These are phyloP conservation scores for Mucuna pruriens DNA, from an alignment of 306 rosid species.

Conservation along the genomic window DNA sequence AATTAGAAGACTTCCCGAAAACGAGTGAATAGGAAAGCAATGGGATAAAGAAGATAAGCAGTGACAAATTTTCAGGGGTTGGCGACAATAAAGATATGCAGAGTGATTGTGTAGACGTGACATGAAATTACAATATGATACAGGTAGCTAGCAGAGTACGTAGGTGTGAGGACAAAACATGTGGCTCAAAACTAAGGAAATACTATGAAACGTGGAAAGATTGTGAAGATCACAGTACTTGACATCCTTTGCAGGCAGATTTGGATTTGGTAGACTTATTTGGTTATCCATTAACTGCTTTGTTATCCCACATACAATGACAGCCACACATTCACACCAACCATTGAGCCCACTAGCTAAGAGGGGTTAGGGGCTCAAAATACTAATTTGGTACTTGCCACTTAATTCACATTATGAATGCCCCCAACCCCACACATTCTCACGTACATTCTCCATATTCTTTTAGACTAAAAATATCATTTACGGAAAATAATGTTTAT, in stretches of 20 bases:
- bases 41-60: slow-evolving; percentile 17
- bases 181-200: slow-evolving; percentile 36
- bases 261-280: neutral
- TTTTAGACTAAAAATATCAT: too few species aligned
- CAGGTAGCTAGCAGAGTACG: neutral
- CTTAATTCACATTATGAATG: too few species aligned
- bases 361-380: too few species aligned
- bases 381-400: too few species aligned
- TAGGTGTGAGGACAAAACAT: slow-evolving; percentile 6
- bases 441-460: too few species aligned
- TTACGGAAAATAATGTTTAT: too few species aligned
- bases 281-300: neutral
- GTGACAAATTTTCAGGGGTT: slow-evolving; percentile 8
- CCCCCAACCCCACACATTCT: slow-evolving; percentile 39
- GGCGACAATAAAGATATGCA: slow-evolving; percentile 29
- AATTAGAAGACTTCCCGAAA: neutral
- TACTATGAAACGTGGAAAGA: slow-evolving; percentile 38
- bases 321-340: slow-evolving; percentile 12
- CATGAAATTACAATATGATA: slow-evolving; percentile 40
- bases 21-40: neutral
- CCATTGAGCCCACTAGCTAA: slow-evolving; percentile 11
- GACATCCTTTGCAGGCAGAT: slow-evolving; percentile 27
- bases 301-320: neutral
- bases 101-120: slow-evolving; percentile 23
- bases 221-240: neutral